These are phyloP conservation scores for Oenanthe javanica DNA, from an alignment of 140 eudicot species.

Conservation along the genomic window DNA sequence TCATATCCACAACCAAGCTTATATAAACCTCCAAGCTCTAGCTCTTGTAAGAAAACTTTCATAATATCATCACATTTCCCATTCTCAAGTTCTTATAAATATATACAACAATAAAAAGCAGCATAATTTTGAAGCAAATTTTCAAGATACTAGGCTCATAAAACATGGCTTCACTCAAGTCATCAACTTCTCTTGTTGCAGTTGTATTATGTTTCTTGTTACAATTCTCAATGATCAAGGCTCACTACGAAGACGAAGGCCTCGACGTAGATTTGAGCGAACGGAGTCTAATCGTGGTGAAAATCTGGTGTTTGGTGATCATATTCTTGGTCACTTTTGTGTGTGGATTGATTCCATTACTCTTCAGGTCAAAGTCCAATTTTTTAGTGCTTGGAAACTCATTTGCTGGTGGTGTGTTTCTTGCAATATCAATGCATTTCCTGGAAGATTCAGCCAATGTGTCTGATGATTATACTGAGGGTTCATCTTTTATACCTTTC, in stretches of 20 bases:
- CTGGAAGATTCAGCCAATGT: slow-evolving; percentile 39
- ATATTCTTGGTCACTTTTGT: slow-evolving; percentile 56
- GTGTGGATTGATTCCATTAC: slow-evolving; percentile 74
- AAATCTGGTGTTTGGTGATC: slow-evolving; percentile 69
- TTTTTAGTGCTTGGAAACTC: slow-evolving; percentile 67
- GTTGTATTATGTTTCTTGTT: background rate
- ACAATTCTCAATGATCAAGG: background rate
- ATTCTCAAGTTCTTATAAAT: background rate
- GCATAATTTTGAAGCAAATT: background rate
- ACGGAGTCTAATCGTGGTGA: slow-evolving; percentile 53
- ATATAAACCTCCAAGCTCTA: background rate
- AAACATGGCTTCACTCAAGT: background rate
- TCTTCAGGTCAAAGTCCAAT: slow-evolving; percentile 56
- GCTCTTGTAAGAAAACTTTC: background rate
- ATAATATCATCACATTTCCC: background rate
- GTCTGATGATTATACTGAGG: slow-evolving; percentile 7
- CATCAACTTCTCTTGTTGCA: background rate
- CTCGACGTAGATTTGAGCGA: slow-evolving; percentile 17
- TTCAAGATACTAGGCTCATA: background rate
- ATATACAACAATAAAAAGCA: background rate
- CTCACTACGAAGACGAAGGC: slow-evolving; percentile 10
- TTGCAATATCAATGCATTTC: slow-evolving; percentile 95
- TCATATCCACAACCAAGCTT: background rate
- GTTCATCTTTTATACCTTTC: slow-evolving; percentile 58
- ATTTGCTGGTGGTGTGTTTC: slow-evolving; percentile 77